Evolutionary conservation across 2,329 filamentous ascomycete genomes (phyloP), one percentile per base, ranked within the genome.

Genomic region (Talaromyces sp.): DNA sequence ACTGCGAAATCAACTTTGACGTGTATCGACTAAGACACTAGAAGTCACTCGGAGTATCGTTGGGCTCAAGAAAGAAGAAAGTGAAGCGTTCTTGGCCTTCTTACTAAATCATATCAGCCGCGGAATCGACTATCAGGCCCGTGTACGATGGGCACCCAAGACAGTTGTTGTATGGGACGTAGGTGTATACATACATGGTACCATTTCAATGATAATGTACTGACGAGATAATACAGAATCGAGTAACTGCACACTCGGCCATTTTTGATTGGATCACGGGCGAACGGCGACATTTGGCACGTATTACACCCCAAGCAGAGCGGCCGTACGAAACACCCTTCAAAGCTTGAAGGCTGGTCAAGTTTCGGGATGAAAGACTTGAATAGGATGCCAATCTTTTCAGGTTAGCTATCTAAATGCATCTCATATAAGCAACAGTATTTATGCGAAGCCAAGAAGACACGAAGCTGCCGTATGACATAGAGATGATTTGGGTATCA

Each of bases 11-110:
- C 21, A 9, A 16, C 18, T 59, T 39, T 5, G 5, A 11, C 6
- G 5, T 44, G 40, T 25, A 44, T 31, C 12, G 8, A 21, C 33
- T 21, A 12, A 35, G n/a, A 18, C 14, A 16, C 8, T 23, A 18
- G 5, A 44, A 64, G 62, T 64, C n/a, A 61, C 62, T 8, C 52
- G 62, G 5, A 54, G 74, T 46, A 79, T 81, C 54, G 70, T 77
- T 5, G 78, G 78, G 3, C 71, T 79, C 31, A 80, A 80, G 64
- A 73, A 78, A 60, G 73, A 77, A 39, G 79, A 80, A 63, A 75
- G 71, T 44, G 72, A 80, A 42, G 70, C 72, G 11, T 64, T 81
- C 23, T 68, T 80, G 8, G 72, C 76, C 23, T 77, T 77, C 66
- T 63, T 79, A 50, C 69, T 73, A 61, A 70, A 63, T 16, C 58